Percentiles rank a stretch among this genome's conserved stretches.
phyloP scores from a whole-genome alignment of 78 protist species.

The Isochrysis galbana region DNA sequence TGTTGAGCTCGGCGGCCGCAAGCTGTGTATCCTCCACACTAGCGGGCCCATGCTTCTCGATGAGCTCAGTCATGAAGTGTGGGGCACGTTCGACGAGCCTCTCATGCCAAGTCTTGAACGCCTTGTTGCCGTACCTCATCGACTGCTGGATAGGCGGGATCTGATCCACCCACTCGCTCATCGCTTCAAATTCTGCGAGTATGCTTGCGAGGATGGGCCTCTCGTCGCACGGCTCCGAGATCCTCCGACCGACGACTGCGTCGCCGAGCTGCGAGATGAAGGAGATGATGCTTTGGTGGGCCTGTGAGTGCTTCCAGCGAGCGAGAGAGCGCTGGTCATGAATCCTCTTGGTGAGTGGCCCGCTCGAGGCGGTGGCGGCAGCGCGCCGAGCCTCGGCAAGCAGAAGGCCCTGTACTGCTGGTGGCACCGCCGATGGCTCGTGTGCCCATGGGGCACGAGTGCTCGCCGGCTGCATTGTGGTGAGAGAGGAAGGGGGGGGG shows the following conservation, averaged over 20 bases:
- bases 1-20: constrained; percentile 67
- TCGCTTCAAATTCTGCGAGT: constrained; percentile 26
- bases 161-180: constrained; percentile 49
- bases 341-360: background rate
- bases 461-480: too few species aligned
- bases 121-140: constrained; percentile 83
- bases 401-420: background rate
- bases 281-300: background rate
- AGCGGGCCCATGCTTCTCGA: background rate
- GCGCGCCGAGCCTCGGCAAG: background rate
- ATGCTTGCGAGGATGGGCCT: background rate
- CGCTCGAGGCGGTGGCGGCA: background rate
- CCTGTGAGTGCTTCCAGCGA: background rate
- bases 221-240: background rate
- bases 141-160: constrained; percentile 72
- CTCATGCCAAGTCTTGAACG: constrained; percentile 59
- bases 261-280: background rate
- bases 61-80: background rate
- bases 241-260: background rate
- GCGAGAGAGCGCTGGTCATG: background rate
- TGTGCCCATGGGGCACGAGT: too few species aligned
- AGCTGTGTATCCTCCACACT: constrained; percentile 32
- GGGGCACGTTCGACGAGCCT: background rate
- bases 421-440: too few species aligned
- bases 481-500: too few species aligned